Evolutionary conservation across 345 rosid species (phyloP).

Genomic region (Eucalyptus sp.): DNA sequence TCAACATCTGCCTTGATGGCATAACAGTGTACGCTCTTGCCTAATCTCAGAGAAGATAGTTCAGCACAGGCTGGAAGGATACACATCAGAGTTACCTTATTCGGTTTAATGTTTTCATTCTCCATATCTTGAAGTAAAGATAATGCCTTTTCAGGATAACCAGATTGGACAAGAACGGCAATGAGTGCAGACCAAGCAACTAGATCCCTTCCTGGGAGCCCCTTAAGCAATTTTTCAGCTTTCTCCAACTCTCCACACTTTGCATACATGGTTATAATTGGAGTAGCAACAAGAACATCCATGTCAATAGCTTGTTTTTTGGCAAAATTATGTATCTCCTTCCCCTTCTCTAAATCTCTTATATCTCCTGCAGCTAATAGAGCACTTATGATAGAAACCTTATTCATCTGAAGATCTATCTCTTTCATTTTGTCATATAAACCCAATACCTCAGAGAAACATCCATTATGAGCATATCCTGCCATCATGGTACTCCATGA

Average conservation of each 20-base stretch:
- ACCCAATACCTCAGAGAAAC: constrained; percentile 23
- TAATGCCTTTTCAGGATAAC: constrained; percentile 33
- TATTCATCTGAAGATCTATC: constrained; percentile 17
- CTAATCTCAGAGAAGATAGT: constrained; percentile 12
- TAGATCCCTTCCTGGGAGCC: constrained; percentile 22
- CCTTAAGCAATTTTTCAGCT: constrained; percentile 21
- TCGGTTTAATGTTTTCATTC: constrained; percentile 22
- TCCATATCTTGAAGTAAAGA: constrained; percentile 36
- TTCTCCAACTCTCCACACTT: constrained; percentile 34
- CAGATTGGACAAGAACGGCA: constrained; percentile 34
- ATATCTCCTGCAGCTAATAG: constrained; percentile 43
- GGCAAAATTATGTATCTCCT: constrained; percentile 18
- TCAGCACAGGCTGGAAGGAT: constrained; percentile 47
- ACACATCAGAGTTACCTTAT: constrained; percentile 29
- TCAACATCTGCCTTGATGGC: constrained; percentile 27
- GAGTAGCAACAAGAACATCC: constrained; percentile 36
- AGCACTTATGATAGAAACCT: constrained; percentile 25
- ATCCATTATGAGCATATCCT: constrained; percentile 37
- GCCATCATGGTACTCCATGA: constrained; percentile 51
- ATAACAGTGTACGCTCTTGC: constrained; percentile 53
- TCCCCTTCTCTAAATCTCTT: constrained; percentile 23
- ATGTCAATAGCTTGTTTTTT: constrained; percentile 15
- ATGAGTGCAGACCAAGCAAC: constrained; percentile 59
- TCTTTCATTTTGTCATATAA: constrained; percentile 25
- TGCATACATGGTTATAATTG: constrained; percentile 43